These are phyloP conservation scores for Periconia sp. DNA, from an alignment of 2,329 filamentous ascomycete genomes.

Conservation along the genomic window DNA sequence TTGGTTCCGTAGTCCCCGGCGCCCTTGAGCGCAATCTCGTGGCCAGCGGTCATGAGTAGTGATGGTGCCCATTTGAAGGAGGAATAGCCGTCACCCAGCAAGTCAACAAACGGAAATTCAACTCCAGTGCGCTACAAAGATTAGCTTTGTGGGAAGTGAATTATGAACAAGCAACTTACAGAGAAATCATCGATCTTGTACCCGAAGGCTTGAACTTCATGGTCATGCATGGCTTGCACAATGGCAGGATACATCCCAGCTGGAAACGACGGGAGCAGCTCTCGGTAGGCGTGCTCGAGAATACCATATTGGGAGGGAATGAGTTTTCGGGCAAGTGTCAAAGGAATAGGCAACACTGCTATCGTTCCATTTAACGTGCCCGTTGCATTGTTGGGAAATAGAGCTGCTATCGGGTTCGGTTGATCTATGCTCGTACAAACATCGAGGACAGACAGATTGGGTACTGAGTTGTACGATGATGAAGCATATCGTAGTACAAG, in stretches of 20 bases:
- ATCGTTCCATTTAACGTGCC: slow-evolving; percentile 59
- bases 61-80: slow-evolving; percentile 55
- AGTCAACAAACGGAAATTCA: slow-evolving; percentile 60
- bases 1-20: slow-evolving; percentile 51
- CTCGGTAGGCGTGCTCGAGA: slow-evolving; percentile 52
- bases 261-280: slow-evolving; percentile 53
- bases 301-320: slow-evolving; percentile 55
- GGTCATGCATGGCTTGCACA: slow-evolving; percentile 54
- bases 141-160: slow-evolving; percentile 16
- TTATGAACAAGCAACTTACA: slow-evolving; percentile 37
- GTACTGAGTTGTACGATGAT: slow-evolving; percentile 13
- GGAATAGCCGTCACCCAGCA: slow-evolving; percentile 53
- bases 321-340: slow-evolving; percentile 49
- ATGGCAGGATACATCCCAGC: slow-evolving; percentile 57
- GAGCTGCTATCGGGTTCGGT: slow-evolving; percentile 53
- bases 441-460: slow-evolving; percentile 1
- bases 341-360: slow-evolving; percentile 54
- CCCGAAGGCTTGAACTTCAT: slow-evolving; percentile 52
- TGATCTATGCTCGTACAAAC: slow-evolving; percentile 31
- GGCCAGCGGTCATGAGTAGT: slow-evolving; percentile 50
- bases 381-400: slow-evolving; percentile 53
- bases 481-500: slow-evolving; percentile 25
- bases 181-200: slow-evolving; percentile 52
- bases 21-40: slow-evolving; percentile 49
- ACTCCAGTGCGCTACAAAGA: slow-evolving; percentile 50